phyloP scores from a whole-genome alignment of 2,329 filamentous ascomycete species.

The Aspergillus pseudoglaucus region DNA sequence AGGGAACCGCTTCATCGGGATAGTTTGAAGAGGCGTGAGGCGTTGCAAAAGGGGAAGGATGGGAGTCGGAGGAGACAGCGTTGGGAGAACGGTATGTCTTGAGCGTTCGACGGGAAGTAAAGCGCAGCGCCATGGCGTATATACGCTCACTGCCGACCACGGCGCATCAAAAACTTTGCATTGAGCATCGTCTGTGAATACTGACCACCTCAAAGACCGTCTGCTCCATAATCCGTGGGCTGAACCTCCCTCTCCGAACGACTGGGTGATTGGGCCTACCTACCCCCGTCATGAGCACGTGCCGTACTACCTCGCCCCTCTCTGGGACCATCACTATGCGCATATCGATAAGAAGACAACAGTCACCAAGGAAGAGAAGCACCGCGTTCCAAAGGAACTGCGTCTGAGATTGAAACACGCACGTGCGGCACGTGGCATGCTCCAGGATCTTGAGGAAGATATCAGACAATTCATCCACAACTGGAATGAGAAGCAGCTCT shows the following conservation, averaged over 20 bases:
- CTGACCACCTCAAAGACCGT: conserved; percentile 55
- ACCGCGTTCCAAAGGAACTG: conserved; percentile 68
- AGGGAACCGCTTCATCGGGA: conserved; percentile 53
- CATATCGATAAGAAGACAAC: conserved; percentile 32
- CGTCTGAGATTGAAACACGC: conserved; percentile 72
- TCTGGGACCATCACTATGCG: conserved; percentile 64
- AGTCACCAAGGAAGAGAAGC: conserved; percentile 34
- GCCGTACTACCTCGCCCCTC: conserved; percentile 81
- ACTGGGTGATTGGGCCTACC: conserved; percentile 79
- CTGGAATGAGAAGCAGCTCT: conserved; percentile 50
- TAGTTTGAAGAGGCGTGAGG: conserved; percentile 62
- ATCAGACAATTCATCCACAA: conserved; percentile 66
- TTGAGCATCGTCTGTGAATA: neutral
- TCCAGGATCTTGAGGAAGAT: conserved; percentile 78
- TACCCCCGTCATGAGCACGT: conserved; percentile 66
- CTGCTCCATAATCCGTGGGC: conserved; percentile 80
- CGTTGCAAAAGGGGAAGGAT: conserved; percentile 80
- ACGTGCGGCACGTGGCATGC: conserved; percentile 69
- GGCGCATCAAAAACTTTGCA: neutral
- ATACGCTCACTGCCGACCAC: neutral
- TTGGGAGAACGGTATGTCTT: conserved; percentile 80
- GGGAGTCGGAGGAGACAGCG: conserved; percentile 77
- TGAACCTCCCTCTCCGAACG: conserved; percentile 70
- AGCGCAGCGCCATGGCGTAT: neutral
- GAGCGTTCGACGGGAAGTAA: neutral